Evolutionary conservation across 1,139 yeast genomes (phyloP), one percentile per base, ranked within the genome.

Genomic region (Debaryomyces subglobosus): DNA sequence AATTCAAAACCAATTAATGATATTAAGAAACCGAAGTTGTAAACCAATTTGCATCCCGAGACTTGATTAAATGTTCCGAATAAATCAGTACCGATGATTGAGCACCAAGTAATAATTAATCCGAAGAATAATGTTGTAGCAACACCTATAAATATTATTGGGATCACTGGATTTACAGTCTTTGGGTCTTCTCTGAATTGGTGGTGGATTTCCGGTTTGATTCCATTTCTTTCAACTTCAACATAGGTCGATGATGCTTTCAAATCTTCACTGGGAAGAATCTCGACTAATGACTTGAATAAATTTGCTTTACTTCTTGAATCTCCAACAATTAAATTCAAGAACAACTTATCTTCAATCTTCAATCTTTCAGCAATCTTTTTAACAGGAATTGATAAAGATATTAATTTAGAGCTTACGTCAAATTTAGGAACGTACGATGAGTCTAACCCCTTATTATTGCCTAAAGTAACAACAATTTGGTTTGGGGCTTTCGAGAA

Each of bases 201-300:
- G 64, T 90, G 96, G 55, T 73, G 73, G 57, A 91, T 87, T 67
- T 88, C 96, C 6, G 87, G 84, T 63, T 78, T 69, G 25, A 72
- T 62, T 2, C 79, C 84, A 51, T 81, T 68, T 36, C 55, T 53
- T 7, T 62, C 54, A 9, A 24, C 30, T n/a, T 77, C 67, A 49
- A 67, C 61, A 51, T 72, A 63, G 7, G 59, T 60, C 40, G 60
- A 57, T 12, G 67, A 52, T 2, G 50, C 54, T 47, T 61, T 58
- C 48, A 74, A 60, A 18, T 65, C 71, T 4, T 55, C 60, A 39
- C 66, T 46, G n/a, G 78, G 77, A 15, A 65, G 47, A 23, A 76
- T 48, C 51, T 73, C 74, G 13, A 64, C 71, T 56, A 74, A 64
- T 25, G 60, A 55, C 48, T 61, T 63, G 51, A 54, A 50, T 29